Base-by-base conservation (phyloP, 495 filamentous ascomycete genomes). In the Pyrenula massariospora region DNA sequence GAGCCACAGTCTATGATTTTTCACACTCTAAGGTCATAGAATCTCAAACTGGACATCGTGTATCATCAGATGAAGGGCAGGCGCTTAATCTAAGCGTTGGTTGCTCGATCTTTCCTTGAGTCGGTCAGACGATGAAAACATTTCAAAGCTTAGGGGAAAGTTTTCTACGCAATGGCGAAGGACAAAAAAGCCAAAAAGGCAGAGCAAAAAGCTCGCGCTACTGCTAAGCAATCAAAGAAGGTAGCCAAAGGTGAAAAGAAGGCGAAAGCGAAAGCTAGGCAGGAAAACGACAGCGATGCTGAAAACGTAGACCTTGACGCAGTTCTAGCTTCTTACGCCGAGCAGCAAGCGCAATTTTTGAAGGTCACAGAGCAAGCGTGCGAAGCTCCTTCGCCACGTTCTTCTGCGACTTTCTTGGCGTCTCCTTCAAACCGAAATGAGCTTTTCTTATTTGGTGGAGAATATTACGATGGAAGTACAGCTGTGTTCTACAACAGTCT, bases 261-360 rank as follows among this genome's bases (percentile, higher is more conserved):
- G 67, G 72, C 76, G 54, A 88, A 86, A 70, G 68, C 73, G 25
- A 80, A 79, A 60, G 68, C 62, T 65, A 52, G 22, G 8, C 65
- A 66, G 31, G 75, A 79, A 61, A 84, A 81, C 22, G 88, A 89
- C 64, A 90, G 86, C 66, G 87, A 93, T 65, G 87, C 74, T 42
- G 90, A 95, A 71, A 90, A 96, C 61, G 83, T 91, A n/a, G 93
- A 98, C 70, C 74, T 98, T 48, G 93, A 98, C 68, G 83, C 85
- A n/a, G 89, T 98, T n/a, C 84, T 97, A 12, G 91, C 89, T 19
- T 89, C 93, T 70, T 97, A 95, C 65, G 75, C 77, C 22, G 75
- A 76, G 57, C 71, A 91, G 70, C 93, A 98, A 74, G 91, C 93
- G 56, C 84, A 86, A 62, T 96, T 93, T 63, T 80, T 92, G 59